phyloP scores from a whole-genome alignment of 2,329 filamentous ascomycete genomes.

The Ilyonectria mors-panacis region DNA sequence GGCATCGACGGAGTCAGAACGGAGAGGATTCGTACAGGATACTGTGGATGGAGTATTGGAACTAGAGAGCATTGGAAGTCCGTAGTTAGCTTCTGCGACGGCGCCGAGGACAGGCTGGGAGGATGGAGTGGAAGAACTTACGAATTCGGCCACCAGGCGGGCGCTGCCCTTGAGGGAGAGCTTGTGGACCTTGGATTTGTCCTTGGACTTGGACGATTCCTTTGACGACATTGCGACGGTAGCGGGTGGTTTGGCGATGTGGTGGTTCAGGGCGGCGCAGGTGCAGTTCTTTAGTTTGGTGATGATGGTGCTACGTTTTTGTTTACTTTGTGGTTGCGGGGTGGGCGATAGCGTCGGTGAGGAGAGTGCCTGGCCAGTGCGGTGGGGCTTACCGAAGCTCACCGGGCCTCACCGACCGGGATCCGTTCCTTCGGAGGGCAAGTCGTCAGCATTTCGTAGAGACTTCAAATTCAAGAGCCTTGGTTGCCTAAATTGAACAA shows the following conservation, averaged over 20 bases:
- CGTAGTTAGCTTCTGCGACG: not conserved
- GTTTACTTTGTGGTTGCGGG: constrained; percentile 51
- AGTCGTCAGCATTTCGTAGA: too few species aligned
- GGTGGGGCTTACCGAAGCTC: not conserved
- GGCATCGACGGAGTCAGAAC: not conserved
- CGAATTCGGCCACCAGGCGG: constrained; percentile 95
- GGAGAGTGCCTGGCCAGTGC: not conserved
- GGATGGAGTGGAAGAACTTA: constrained; percentile 72
- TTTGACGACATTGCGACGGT: constrained; percentile 50
- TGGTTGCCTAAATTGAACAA: too few species aligned
- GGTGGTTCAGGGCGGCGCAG: not conserved
- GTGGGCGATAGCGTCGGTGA: constrained; percentile 18
- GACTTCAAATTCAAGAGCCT: too few species aligned
- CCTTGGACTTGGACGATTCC: constrained; percentile 46
- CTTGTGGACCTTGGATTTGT: constrained; percentile 87
- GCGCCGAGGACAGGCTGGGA: not conserved
- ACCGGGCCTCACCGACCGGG: too few species aligned
- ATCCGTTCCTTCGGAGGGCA: too few species aligned
- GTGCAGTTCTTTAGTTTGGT: constrained; percentile 11
- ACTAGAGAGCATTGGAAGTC: constrained; percentile 63
- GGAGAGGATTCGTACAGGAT: constrained; percentile 77
- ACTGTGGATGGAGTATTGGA: constrained; percentile 98
- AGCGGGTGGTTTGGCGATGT: not conserved
- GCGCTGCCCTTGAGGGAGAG: constrained; percentile 87
- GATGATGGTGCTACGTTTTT: constrained; percentile 36